Base-by-base conservation (phyloP, 805 yeast species). In the Yamadazyma sp. region DNA sequence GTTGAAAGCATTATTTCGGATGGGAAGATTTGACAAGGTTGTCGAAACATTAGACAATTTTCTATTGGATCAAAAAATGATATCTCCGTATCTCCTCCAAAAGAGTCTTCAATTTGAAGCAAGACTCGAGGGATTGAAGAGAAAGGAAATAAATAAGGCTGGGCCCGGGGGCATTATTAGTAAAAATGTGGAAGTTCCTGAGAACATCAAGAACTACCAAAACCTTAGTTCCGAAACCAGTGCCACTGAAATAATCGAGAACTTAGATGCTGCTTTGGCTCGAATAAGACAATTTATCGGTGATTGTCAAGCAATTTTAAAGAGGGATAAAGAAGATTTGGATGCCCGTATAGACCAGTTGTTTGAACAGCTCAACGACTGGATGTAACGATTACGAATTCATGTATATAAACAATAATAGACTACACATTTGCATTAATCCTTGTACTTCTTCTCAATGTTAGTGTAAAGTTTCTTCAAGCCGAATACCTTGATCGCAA, bases 41-140 rank as follows among this genome's bases (percentile, higher is more conserved):
- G 31, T 40, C 5, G 17, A 41, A 19, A 35, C 41, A 2, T 46
- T 67, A 2, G 54, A 56, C 4, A 38, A 45, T 4, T 68, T 67
- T 42, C 64, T 68, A 2, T 45, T 68, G 11, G 49, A 63, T 33
- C 56, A 52, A 4, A 47, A 53, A 13, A 45, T 49, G 1, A 46
- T 67, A 8, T 60, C 59, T 32, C 70, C 68, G 7, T 67, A 62
- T 42, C 46, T 67, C 13, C 46, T 52, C 40, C 49, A 54, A 24
- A 70, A 66, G 26, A 59, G 63, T 33, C 49, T 53, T 28, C 56
- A 37, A 30, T 49, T 67, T 10, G 69, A 62, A 35, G 53, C 51
- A 28, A 34, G 35, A 15, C 40, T 62, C 14, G 22, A 16, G 10
- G 45, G 44, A 38, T 52, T 64, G 19, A 49, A 25, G n/a, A n/a